Conservation (phyloP, 768 basidiomycete genomes). For the Suillus subalutaceus region DNA sequence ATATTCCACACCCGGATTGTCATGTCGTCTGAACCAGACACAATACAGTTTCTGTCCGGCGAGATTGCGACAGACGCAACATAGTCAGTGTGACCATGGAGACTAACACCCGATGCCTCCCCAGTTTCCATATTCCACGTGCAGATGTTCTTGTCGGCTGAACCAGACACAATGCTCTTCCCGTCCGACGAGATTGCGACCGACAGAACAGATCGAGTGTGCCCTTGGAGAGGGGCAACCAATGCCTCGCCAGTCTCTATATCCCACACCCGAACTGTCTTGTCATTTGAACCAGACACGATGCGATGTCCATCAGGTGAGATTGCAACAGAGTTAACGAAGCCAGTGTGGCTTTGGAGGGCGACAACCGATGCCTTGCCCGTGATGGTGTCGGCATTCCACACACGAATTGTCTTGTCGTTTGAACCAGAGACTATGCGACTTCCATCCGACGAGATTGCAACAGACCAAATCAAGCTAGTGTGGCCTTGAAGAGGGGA, state of each 20-base stretch:
- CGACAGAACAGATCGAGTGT: neutral
- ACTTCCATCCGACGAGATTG: neutral
- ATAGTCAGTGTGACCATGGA: neutral
- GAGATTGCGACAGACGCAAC: neutral
- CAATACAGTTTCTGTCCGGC: neutral
- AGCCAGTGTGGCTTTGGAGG: neutral
- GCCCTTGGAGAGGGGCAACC: neutral
- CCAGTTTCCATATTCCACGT: neutral
- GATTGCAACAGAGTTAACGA: neutral
- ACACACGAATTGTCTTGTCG: neutral
- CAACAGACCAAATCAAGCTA: neutral
- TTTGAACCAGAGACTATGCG: neutral
- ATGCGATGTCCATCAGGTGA: constrained; percentile 8
- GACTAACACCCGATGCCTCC: neutral
- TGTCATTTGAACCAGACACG: constrained; percentile 10
- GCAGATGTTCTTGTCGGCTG: neutral
- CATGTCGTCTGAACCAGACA: neutral
- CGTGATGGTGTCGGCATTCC: neutral
- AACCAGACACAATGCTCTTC: neutral
- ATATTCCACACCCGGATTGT: neutral
- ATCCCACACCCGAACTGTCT: constrained; percentile 4
- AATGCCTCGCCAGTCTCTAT: neutral
- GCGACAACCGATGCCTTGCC: neutral
- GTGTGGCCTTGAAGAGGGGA: constrained; percentile 7
- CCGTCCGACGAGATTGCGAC: neutral